Conservation (phyloP, 2,329 filamentous ascomycete genomes). For the Geosmithia flava region DNA sequence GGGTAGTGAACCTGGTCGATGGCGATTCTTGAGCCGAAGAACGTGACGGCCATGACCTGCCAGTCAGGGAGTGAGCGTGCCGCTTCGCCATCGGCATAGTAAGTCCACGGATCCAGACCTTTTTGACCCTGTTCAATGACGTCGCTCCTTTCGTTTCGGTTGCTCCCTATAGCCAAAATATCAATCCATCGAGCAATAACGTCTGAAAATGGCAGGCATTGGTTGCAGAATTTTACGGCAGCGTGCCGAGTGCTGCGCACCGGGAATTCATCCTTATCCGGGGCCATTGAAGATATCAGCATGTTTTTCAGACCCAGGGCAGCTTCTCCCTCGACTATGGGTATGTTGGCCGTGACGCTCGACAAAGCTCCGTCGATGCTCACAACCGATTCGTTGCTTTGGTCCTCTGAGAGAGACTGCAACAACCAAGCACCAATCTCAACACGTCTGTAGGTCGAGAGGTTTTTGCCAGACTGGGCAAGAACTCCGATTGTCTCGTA, state of each 20-base stretch:
- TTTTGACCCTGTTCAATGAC: slow-evolving; percentile 82
- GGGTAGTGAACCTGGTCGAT: slow-evolving; percentile 18
- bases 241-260: slow-evolving; percentile 70
- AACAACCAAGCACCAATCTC: slow-evolving; percentile 65
- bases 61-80: slow-evolving; percentile 33
- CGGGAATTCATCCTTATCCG: slow-evolving; percentile 32
- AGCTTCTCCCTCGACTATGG: slow-evolving; percentile 16
- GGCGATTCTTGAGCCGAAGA: slow-evolving; percentile 30
- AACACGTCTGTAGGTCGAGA: slow-evolving; percentile 39
- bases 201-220: slow-evolving; percentile 71
- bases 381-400: slow-evolving; percentile 62
- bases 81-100: slow-evolving; percentile 29
- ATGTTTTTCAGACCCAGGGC: slow-evolving; percentile 30
- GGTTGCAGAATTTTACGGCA: slow-evolving; percentile 79
- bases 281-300: slow-evolving; percentile 56
- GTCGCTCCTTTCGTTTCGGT: slow-evolving; percentile 59
- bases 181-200: slow-evolving; percentile 78
- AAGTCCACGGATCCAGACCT: slow-evolving; percentile 61
- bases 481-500: slow-evolving; percentile 88
- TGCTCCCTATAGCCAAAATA: slow-evolving; percentile 63
- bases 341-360: slow-evolving; percentile 45
- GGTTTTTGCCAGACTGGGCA: slow-evolving; percentile 51
- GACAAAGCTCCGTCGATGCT: slow-evolving; percentile 86
- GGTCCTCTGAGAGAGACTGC: slow-evolving; percentile 67
- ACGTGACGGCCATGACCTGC: slow-evolving; percentile 33